phyloP scores from a whole-genome alignment of 306 rosid genomes.

The Pyrus betulifolia region DNA sequence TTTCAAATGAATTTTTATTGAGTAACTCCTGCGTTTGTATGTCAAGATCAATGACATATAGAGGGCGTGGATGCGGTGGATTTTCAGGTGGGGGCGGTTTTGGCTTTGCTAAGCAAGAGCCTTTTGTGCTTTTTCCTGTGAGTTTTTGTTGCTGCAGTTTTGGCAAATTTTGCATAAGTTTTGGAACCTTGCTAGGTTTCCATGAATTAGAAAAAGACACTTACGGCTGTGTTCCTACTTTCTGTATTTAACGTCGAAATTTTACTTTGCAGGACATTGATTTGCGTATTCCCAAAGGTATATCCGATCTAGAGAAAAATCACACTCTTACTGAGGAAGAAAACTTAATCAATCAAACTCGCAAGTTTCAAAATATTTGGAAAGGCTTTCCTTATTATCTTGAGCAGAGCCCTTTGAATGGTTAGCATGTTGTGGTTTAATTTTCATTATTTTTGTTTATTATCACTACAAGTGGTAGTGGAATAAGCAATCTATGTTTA shows the following conservation, averaged over 20 bases:
- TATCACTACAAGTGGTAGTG: not conserved
- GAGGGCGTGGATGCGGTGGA: slow-evolving; percentile 32
- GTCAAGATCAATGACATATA: slow-evolving; percentile 12
- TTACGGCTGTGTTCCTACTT: not conserved
- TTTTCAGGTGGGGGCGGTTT: slow-evolving; percentile 24
- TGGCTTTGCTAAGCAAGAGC: slow-evolving; percentile 10
- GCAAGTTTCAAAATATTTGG: not conserved
- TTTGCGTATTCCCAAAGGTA: not conserved
- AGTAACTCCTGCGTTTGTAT: not conserved
- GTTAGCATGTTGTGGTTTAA: not conserved
- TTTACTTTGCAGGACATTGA: not conserved
- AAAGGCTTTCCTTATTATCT: not conserved
- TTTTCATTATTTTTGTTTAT: not conserved
- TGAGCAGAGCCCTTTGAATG: not conserved
- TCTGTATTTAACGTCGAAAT: not conserved
- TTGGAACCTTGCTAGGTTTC: not conserved
- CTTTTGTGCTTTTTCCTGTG: slow-evolving; percentile 30
- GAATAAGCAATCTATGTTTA: not conserved
- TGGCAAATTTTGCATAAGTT: not conserved
- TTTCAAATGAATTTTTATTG: not conserved
- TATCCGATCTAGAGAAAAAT: not conserved
- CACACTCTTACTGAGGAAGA: not conserved
- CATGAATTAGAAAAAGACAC: not conserved
- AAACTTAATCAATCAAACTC: not conserved
- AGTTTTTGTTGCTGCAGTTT: not conserved